phyloP scores from a whole-genome alignment of 2,329 filamentous ascomycete genomes.

The Penicillium crustosum region DNA sequence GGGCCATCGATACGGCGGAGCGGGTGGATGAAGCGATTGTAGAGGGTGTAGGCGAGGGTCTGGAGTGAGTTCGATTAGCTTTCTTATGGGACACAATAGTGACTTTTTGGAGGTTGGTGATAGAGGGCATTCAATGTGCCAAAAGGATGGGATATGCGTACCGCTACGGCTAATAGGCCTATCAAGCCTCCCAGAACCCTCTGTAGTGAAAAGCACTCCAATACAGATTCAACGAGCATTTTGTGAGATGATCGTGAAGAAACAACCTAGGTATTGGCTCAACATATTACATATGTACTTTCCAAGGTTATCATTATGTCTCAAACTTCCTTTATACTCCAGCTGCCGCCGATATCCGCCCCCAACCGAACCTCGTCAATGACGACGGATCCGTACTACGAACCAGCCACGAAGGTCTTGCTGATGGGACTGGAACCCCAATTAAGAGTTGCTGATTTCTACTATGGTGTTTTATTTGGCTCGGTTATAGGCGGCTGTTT shows the following conservation, averaged over 20 bases:
- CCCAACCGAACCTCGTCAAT: slow-evolving; percentile 22
- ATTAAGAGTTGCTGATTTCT: background rate
- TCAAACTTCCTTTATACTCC: slow-evolving; percentile 20
- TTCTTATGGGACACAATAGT: background rate
- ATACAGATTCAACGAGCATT: slow-evolving; percentile 26
- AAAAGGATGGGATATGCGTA: slow-evolving; percentile 12
- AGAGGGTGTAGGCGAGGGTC: slow-evolving; percentile 32
- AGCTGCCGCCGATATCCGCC: slow-evolving; percentile 18
- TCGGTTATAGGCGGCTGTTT: slow-evolving; percentile 11
- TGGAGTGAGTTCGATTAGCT: slow-evolving; percentile 8
- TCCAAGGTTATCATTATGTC: background rate
- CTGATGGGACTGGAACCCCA: background rate
- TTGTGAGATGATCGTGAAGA: slow-evolving; percentile 9
- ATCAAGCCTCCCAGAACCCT: slow-evolving; percentile 16
- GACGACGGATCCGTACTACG: slow-evolving; percentile 12
- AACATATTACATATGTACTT: background rate
- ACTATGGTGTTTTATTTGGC: background rate
- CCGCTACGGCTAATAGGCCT: slow-evolving; percentile 20
- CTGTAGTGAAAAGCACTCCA: slow-evolving; percentile 21
- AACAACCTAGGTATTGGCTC: background rate
- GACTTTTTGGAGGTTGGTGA: background rate
- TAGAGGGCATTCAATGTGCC: background rate
- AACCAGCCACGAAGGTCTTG: background rate
- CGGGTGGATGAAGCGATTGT: slow-evolving; percentile 40
- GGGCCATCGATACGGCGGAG: slow-evolving; percentile 35